Evolutionary conservation across 78 protist species (phyloP).

Genomic region (Dictyostelium capitatum): DNA sequence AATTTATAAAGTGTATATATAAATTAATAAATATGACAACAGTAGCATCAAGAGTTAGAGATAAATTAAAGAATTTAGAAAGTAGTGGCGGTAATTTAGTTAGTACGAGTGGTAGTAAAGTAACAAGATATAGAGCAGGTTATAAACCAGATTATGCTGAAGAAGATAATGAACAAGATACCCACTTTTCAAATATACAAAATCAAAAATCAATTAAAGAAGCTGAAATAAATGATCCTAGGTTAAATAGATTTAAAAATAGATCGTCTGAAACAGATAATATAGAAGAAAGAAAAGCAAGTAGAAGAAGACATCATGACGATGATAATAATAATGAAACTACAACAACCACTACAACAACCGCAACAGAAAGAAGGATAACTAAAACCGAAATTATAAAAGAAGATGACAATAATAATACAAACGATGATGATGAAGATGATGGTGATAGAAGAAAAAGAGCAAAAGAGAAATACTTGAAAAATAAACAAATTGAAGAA

Average conservation of each 20-base stretch:
- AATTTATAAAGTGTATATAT: neutral
- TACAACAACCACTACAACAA: neutral
- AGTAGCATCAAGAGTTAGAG: conserved; percentile 26
- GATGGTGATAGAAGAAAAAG: conserved; percentile 72
- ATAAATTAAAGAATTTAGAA: conserved; percentile 15
- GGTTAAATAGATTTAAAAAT: conserved; percentile 59
- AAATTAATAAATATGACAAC: neutral
- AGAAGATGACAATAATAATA: neutral
- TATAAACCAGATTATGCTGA: conserved; percentile 63
- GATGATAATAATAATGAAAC: neutral
- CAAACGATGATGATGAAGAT: conserved; percentile 13
- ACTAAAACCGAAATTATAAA: conserved; percentile 43
- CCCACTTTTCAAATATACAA: neutral
- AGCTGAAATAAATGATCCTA: conserved; percentile 23
- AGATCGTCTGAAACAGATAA: neutral
- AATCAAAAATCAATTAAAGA: conserved; percentile 28
- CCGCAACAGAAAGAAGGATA: conserved; percentile 26
- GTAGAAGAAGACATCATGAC: conserved; percentile 22
- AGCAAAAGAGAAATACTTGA: conserved; percentile 56
- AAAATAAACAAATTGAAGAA: conserved; percentile 39
- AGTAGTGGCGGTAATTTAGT: conserved; percentile 31
- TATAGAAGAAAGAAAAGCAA: conserved; percentile 12
- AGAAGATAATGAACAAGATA: neutral
- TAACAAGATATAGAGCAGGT: conserved; percentile 61
- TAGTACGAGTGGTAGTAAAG: neutral